Base-by-base conservation (phyloP, 1,139 yeast genomes). In the Saccharomycopsis hybrid region DNA sequence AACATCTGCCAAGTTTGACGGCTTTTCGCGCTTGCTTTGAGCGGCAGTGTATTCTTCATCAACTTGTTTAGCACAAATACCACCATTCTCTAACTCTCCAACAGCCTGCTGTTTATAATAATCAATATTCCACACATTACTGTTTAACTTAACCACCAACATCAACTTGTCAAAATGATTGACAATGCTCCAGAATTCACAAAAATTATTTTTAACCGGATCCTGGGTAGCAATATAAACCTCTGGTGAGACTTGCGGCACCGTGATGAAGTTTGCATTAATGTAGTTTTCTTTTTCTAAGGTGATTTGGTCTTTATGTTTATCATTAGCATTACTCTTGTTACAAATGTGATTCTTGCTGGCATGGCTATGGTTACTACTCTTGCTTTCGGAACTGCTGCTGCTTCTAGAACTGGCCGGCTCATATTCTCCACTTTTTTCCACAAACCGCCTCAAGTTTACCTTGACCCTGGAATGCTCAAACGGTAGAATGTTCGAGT, bases 201-300 rank as follows among this genome's bases (percentile, higher is more conserved):
- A 5, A 24, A 36, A 36, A 5, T 9, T 36, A 5, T 24, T n/a
- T 5, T n/a, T 5, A 9, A 13, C 24, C 5, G 39, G 39, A 24
- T 36, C 39, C 39, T 36, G 39, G 24, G 39, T 36, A n/a, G 39
- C 39, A 36, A 36, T 36, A n/a, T 36, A 36, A n/a, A 24, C 39
- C 24, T 36, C 39, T 9, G n/a, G 39, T 5, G 39, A 36, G 24
- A 36, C 24, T 7, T 7, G 7, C 18, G 7, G 18, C 5, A 36
- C 39, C 18, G 7, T 36, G n/a, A 36, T 5, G 13, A 9, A 36
- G 24, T 36, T 36, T 9, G 39, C 39, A 36, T 36, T 36, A 13
- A 36, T 36, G 24, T 36, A 36, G 13, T 5, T 9, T 5, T 36
- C 39, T n/a, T n/a, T n/a, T n/a, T n/a, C n/a, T n/a, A n/a, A n/a